Evolutionary conservation across 805 yeast species (phyloP).

Genomic region (Cyberlindnera sargentensis): DNA sequence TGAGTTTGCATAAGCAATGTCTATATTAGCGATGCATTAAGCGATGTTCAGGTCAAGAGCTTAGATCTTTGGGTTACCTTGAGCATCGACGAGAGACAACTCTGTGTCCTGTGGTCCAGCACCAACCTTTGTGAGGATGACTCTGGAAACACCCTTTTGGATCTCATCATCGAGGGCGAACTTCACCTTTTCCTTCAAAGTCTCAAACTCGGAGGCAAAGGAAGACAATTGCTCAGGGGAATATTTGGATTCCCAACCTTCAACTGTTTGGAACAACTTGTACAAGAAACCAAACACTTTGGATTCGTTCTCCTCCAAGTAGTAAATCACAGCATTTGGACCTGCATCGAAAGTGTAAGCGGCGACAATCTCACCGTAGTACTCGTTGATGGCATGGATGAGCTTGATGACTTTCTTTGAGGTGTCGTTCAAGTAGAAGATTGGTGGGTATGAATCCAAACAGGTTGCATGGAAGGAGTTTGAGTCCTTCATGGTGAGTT

Average conservation of each 20-base stretch:
- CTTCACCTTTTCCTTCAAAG: slow-evolving; percentile 26
- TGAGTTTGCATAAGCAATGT: no score
- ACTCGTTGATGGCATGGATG: slow-evolving; percentile 69
- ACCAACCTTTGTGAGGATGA: slow-evolving; percentile 83
- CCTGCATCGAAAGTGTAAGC: slow-evolving; percentile 99
- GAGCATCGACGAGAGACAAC: slow-evolving; percentile 49
- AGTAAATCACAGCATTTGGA: slow-evolving; percentile 96
- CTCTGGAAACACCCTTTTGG: slow-evolving; percentile 67
- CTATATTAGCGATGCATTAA: no score
- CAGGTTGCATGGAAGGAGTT: slow-evolving; percentile 98
- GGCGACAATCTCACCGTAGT: slow-evolving; percentile 53
- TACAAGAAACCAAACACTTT: slow-evolving; percentile 65
- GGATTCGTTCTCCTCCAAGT: slow-evolving; percentile 68
- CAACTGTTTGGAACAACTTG: slow-evolving; percentile 47
- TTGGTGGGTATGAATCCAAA: slow-evolving; percentile 91
- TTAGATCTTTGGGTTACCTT: slow-evolving; percentile 47
- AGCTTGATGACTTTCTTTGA: slow-evolving; percentile 76
- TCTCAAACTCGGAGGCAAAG: slow-evolving; percentile 22
- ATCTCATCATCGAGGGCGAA: slow-evolving; percentile 44
- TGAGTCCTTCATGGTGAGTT: slow-evolving; percentile 92
- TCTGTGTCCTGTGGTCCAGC: slow-evolving; percentile 69
- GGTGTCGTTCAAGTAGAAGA: slow-evolving; percentile 87
- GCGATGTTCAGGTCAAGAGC: no score
- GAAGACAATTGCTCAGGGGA: slow-evolving; percentile 21
- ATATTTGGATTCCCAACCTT: slow-evolving; percentile 60